These are phyloP conservation scores for Neoarthrinium moseri DNA, from an alignment of 2,329 filamentous ascomycete genomes.

Conservation along the genomic window DNA sequence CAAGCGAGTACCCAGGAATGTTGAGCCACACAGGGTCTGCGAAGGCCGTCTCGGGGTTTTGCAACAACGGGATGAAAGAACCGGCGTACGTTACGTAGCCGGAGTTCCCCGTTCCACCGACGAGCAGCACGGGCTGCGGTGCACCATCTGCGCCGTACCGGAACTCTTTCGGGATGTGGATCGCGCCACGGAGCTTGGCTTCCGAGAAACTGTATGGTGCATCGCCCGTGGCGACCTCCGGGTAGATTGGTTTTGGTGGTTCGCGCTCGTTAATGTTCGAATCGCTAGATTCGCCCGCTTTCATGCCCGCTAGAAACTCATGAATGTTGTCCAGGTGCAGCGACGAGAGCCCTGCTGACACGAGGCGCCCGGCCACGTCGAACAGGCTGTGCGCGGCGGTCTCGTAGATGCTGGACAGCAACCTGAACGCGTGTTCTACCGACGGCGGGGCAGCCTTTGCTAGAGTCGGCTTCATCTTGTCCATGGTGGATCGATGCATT, in stretches of 20 bases:
- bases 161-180: conserved; percentile 11
- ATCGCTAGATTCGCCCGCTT: not conserved
- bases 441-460: too few species aligned
- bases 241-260: not conserved
- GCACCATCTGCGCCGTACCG: conserved; percentile 7
- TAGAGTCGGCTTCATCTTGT: too few species aligned
- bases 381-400: too few species aligned
- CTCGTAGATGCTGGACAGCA: too few species aligned
- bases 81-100: conserved; percentile 7
- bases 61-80: conserved; percentile 6
- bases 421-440: too few species aligned
- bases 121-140: conserved; percentile 9
- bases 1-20: conserved; percentile 44
- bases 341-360: too few species aligned
- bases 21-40: conserved; percentile 55
- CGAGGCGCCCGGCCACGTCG: too few species aligned
- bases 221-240: conserved; percentile 1
- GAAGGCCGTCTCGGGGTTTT: conserved; percentile 27
- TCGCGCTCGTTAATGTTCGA: conserved; percentile 4
- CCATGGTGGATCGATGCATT: too few species aligned
- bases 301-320: not conserved
- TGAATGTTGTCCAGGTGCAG: not conserved
- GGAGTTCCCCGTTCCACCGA: conserved; percentile 10
- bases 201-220: conserved; percentile 7
- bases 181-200: conserved; percentile 7